Percentiles rank a stretch among this genome's conserved stretches.
Conservation (phyloP, 208 protist species). For the Wallacemonas collosoma region DNA sequence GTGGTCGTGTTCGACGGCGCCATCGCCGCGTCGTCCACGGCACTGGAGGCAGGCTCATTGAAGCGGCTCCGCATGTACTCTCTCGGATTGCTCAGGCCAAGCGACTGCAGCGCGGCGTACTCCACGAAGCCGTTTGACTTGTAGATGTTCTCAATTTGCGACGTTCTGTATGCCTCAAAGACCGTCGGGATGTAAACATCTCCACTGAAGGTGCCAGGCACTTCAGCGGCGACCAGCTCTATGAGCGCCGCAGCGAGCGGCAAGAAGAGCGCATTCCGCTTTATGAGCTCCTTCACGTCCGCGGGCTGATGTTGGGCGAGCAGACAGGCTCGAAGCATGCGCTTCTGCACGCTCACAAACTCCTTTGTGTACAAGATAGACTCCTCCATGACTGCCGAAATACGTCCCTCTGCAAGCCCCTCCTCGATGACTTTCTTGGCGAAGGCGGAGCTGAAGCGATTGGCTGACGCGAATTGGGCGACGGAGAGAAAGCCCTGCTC, state of each 20-base stretch:
- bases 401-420: slow-evolving; percentile 36
- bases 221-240: slow-evolving; percentile 31
- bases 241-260: slow-evolving; percentile 53
- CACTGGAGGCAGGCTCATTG: slow-evolving; percentile 34
- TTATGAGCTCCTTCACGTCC: slow-evolving; percentile 58
- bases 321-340: slow-evolving; percentile 67
- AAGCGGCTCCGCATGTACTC: slow-evolving; percentile 65
- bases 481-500: slow-evolving; percentile 71
- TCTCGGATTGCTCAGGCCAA: slow-evolving; percentile 54
- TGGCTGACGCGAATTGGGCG: slow-evolving; percentile 52
- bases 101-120: slow-evolving; percentile 51
- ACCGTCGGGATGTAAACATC: slow-evolving; percentile 51
- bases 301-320: slow-evolving; percentile 62
- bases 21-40: neutral
- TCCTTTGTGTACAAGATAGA: slow-evolving; percentile 66
- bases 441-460: slow-evolving; percentile 72
- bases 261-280: slow-evolving; percentile 51
- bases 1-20: slow-evolving; percentile 7
- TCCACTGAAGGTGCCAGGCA: slow-evolving; percentile 62
- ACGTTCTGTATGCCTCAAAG: slow-evolving; percentile 45
- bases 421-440: slow-evolving; percentile 44
- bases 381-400: slow-evolving; percentile 54
- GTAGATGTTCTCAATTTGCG: slow-evolving; percentile 74
- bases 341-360: slow-evolving; percentile 64
- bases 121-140: slow-evolving; percentile 76